Evolutionary conservation across 441 rosid genomes (phyloP), one percentile per base, ranked within the genome.

Genomic region (Euphorbia schlechtendalii): DNA sequence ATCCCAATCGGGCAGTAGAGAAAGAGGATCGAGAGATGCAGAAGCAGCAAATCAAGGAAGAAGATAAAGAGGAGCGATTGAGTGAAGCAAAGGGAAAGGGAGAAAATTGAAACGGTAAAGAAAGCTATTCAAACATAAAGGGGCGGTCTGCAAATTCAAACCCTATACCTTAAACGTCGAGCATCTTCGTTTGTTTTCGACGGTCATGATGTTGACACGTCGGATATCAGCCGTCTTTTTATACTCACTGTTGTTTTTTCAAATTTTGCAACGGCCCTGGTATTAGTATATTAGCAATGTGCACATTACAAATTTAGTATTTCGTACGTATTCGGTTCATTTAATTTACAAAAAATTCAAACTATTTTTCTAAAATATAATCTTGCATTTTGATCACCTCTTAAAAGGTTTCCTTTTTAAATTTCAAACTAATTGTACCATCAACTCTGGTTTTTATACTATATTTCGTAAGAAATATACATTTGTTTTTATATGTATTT

Each of bases 91-190:
- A 22, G 20, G 51, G 46, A 41, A 41, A 17, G 13, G 69, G 66
- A 71, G 77, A 69, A 68, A 11, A 71, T 40, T 69, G 64, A 81
- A 83, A 86, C 88, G 86, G 84, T 83, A 28, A 69, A 61, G 32
- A 73, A 72, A 65, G 74, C 64, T 71, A 71, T 89, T 84, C 81
- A 86, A 89, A 89, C 74, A 72, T 32, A 60, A 77, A 77, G 80
- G 76, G 92, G 85, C 86, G 92, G 62, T 67, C 21, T 7, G 65
- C 53, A 41, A 74, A 66, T 82, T 79, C 78, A 78, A 86, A 84
- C 82, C 88, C 86, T 82, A 73, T 69, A 59, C 49, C 7, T 76
- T 80, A 77, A 73, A 74, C 18, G 25, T 68, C 80, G 71, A 78
- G 52, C 76, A 52, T 56, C 62, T 71, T 65, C 18, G 52, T 43